Percentiles rank a stretch among this genome's conserved stretches.
These are phyloP conservation scores for Lactarius deliciosus DNA, from an alignment of 768 basidiomycete genomes.

Conservation along the genomic window DNA sequence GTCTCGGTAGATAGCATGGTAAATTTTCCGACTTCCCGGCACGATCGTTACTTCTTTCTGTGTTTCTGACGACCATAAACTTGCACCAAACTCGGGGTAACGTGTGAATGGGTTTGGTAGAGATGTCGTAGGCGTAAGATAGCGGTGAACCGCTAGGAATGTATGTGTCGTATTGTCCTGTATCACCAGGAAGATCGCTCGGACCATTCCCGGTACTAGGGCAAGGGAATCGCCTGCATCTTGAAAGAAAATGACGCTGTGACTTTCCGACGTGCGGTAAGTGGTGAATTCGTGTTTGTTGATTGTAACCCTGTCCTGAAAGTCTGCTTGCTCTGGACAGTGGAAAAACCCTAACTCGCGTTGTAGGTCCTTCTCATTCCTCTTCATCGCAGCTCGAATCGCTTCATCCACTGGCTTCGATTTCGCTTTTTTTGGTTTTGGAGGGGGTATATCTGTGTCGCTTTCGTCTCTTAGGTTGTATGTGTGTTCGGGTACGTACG, in stretches of 20 bases:
- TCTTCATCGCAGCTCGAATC: neutral
- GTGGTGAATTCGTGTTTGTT: neutral
- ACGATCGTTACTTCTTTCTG: slow-evolving; percentile 1
- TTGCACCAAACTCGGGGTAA: slow-evolving; percentile 11
- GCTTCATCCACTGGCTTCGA: neutral
- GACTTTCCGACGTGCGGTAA: slow-evolving; percentile 1
- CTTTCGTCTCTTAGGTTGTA: neutral
- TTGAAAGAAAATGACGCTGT: slow-evolving; percentile 11
- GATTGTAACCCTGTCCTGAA: neutral
- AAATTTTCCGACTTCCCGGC: neutral
- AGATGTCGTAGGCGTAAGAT: neutral
- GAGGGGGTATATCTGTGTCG: neutral
- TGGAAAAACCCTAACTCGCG: neutral
- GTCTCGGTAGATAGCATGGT: neutral
- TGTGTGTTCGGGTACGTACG: no score
- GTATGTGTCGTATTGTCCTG: neutral
- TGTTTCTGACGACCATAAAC: slow-evolving; percentile 4
- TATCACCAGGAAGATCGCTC: slow-evolving; percentile 3
- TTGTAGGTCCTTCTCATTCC: neutral
- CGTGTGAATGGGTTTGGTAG: neutral
- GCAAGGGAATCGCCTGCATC: neutral
- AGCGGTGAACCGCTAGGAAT: neutral
- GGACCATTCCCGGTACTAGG: slow-evolving; percentile 1
- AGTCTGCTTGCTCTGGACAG: neutral
- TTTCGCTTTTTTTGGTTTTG: neutral